Conservation (phyloP, 2,329 filamentous ascomycete genomes). For the Neofusicoccum sp. region DNA sequence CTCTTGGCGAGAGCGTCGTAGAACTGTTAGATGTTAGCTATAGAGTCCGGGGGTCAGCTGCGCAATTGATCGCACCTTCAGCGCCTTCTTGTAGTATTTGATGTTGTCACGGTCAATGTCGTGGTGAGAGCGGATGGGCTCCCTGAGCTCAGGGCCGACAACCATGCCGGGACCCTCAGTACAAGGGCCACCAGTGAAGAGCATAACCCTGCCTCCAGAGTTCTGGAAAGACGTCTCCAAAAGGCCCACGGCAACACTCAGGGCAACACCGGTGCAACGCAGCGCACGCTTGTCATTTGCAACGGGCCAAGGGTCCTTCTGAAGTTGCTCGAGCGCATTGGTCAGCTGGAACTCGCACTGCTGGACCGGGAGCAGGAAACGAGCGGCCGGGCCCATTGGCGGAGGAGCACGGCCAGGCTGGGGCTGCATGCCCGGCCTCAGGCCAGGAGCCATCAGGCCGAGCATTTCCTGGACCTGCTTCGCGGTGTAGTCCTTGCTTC, state of each 20-base stretch:
- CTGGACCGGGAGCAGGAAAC: constrained; percentile 90
- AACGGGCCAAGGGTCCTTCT: constrained; percentile 97
- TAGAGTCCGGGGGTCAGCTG: background rate
- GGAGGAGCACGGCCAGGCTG: constrained; percentile 72
- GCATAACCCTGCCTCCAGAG: constrained; percentile 91
- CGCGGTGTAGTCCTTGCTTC: constrained; percentile 95
- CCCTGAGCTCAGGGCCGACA: constrained; percentile 89
- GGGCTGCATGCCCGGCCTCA: constrained; percentile 69
- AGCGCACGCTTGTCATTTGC: constrained; percentile 87
- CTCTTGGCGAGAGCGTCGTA: constrained; percentile 94
- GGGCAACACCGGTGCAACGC: constrained; percentile 91
- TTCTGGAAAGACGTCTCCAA: constrained; percentile 96
- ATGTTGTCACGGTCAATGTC: constrained; percentile 98
- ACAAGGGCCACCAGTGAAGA: constrained; percentile 90
- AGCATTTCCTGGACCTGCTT: constrained; percentile 99
- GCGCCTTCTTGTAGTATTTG: constrained; percentile 98
- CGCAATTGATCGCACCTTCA: constrained; percentile 66
- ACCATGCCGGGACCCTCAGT: constrained; percentile 97
- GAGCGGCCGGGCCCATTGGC: constrained; percentile 75
- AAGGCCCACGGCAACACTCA: constrained; percentile 89
- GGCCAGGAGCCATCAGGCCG: constrained; percentile 68
- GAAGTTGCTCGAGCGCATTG: constrained; percentile 89
- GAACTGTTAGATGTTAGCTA: constrained; percentile 56
- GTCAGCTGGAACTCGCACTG: constrained; percentile 97
- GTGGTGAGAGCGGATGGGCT: constrained; percentile 96